Evolutionary conservation across 805 yeast genomes (phyloP).

Genomic region (Diddensiella santjacobensis): DNA sequence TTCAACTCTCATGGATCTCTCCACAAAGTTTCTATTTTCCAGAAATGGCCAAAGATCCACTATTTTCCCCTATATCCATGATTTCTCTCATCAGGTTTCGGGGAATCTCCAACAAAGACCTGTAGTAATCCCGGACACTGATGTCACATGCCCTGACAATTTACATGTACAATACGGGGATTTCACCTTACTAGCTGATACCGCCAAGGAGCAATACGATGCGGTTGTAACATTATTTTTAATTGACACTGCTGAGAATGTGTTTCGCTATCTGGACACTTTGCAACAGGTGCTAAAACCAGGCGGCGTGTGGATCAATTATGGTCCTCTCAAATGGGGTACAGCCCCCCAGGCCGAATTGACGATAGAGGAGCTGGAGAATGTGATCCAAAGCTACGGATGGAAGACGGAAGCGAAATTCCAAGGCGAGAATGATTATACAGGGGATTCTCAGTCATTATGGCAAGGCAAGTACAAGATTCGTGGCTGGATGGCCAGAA

Average conservation of each 20-base stretch:
- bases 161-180: conserved; percentile 45
- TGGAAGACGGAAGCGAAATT: conserved; percentile 45
- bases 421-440: conserved; percentile 29
- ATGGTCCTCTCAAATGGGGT: conserved; percentile 92
- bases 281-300: conserved; percentile 48
- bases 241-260: conserved; percentile 87
- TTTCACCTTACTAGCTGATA: conserved; percentile 50
- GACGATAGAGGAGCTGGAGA: conserved; percentile 61
- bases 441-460: conserved; percentile 30
- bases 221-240: conserved; percentile 57
- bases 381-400: conserved; percentile 54
- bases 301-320: conserved; percentile 74
- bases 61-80: conserved; percentile 47
- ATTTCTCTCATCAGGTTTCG: conserved; percentile 60
- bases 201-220: conserved; percentile 34
- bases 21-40: conserved; percentile 33
- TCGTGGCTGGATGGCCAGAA: conserved; percentile 18
- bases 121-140: conserved; percentile 29
- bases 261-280: conserved; percentile 68
- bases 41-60: conserved; percentile 8
- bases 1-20: conserved; percentile 70
- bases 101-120: conserved; percentile 49
- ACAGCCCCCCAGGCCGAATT: conserved; percentile 71
- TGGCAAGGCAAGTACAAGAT: conserved; percentile 22
- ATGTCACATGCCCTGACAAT: conserved; percentile 1